Conservation (phyloP, 805 yeast genomes). For the Zygoascus tannicola region DNA sequence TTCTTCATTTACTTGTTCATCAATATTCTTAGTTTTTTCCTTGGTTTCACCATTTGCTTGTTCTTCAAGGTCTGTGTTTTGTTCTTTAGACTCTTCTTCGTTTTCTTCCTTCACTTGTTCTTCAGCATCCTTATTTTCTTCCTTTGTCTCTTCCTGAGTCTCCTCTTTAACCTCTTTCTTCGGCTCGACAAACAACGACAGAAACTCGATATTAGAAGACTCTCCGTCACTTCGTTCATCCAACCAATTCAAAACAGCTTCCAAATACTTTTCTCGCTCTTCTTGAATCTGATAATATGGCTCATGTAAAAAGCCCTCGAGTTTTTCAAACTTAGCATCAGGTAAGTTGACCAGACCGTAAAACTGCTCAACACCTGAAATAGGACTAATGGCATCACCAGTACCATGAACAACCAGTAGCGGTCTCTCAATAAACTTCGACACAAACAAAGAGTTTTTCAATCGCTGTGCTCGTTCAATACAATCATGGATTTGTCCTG, state of each 20-base stretch:
- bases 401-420: slow-evolving; percentile 27
- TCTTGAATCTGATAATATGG: slow-evolving; percentile 9
- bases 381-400: slow-evolving; percentile 16
- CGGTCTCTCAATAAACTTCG: slow-evolving; percentile 27
- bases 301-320: slow-evolving; percentile 20
- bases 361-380: slow-evolving; percentile 17
- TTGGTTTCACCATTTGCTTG: background rate
- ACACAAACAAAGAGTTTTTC: slow-evolving; percentile 21
- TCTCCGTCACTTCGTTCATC: slow-evolving; percentile 11
- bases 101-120: background rate
- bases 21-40: slow-evolving; percentile 1
- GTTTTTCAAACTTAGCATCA: slow-evolving; percentile 17
- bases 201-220: slow-evolving; percentile 4
- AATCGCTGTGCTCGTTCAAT: slow-evolving; percentile 28
- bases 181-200: background rate
- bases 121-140: slow-evolving; percentile 1
- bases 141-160: background rate
- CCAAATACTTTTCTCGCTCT: slow-evolving; percentile 9
- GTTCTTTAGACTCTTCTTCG: slow-evolving; percentile 1
- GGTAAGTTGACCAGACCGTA: slow-evolving; percentile 13
- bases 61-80: background rate
- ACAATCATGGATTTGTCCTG: slow-evolving; percentile 27
- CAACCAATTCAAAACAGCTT: slow-evolving; percentile 17
- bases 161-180: slow-evolving; percentile 1
- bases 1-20: slow-evolving; percentile 2